Evolutionary conservation across 164 flowering plant genomes (phyloP).

Genomic region (Sedum album): DNA sequence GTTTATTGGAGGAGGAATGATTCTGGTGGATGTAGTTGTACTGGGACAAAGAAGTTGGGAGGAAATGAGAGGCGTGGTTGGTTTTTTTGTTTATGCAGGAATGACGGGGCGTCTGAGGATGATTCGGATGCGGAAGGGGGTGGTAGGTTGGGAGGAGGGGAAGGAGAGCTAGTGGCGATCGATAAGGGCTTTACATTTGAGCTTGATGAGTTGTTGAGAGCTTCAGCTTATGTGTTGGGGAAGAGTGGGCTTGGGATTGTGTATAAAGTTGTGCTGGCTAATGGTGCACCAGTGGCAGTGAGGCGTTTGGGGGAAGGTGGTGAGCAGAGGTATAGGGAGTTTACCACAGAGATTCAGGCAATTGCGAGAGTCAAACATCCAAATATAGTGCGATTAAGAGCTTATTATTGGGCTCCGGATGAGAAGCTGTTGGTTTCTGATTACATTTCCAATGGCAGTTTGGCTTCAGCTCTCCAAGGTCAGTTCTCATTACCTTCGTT

Average conservation of each 20-base stretch:
- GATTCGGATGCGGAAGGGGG: constrained; percentile 21
- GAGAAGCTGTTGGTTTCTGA: constrained; percentile 90
- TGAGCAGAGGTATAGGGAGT: constrained; percentile 78
- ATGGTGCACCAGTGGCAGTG: constrained; percentile 88
- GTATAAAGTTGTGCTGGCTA: constrained; percentile 89
- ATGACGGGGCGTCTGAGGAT: constrained; percentile 18
- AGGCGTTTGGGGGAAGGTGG: constrained; percentile 94
- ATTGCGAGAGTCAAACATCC: constrained; percentile 85
- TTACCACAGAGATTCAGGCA: constrained; percentile 74
- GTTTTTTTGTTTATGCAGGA: constrained; percentile 11
- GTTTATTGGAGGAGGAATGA: constrained; percentile 73
- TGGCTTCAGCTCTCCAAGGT: constrained; percentile 81
- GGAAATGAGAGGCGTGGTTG: constrained; percentile 1
- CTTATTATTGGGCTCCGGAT: constrained; percentile 96
- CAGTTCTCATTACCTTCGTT: constrained; percentile 11
- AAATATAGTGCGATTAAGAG: constrained; percentile 70
- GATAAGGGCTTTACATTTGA: constrained; percentile 73
- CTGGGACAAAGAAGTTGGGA: constrained; percentile 34
- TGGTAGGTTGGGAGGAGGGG: constrained; percentile 16
- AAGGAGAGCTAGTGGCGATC: constrained; percentile 75
- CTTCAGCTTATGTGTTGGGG: constrained; percentile 92
- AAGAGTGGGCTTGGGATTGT: constrained; percentile 91
- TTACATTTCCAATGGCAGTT: constrained; percentile 83
- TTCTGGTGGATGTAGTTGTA: constrained; percentile 62
- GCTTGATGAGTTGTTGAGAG: constrained; percentile 80